Percentiles rank a stretch among this genome's conserved stretches.
phyloP scores from a whole-genome alignment of 306 rosid genomes.

The Parietaria judaica region DNA sequence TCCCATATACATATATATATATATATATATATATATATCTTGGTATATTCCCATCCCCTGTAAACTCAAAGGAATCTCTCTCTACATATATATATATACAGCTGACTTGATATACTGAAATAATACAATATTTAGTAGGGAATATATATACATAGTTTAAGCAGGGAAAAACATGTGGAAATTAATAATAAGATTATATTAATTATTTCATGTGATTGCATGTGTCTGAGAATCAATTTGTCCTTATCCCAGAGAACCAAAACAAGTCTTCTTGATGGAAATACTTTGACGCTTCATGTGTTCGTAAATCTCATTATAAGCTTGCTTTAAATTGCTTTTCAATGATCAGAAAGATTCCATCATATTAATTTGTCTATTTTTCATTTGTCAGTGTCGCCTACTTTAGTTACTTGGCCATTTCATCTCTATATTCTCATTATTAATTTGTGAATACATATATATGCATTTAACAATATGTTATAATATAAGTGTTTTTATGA shows the following conservation, averaged over 20 bases:
- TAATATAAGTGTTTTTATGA: conserved; percentile 2
- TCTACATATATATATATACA: no score
- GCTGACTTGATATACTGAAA: no score
- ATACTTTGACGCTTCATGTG: conserved; percentile 3
- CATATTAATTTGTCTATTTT: conserved; percentile 25
- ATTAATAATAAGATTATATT: neutral
- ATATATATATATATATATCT: no score
- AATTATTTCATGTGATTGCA: conserved; percentile 2
- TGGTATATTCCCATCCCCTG: no score
- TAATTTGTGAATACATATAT: neutral
- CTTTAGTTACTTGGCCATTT: neutral
- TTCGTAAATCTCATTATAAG: neutral
- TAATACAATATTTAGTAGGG: neutral
- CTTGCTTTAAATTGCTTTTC: conserved; percentile 4
- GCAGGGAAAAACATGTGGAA: no score
- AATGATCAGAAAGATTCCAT: conserved; percentile 14
- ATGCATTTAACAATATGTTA: neutral
- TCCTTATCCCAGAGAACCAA: conserved; percentile 26
- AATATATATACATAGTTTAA: neutral
- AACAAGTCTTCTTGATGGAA: conserved; percentile 11
- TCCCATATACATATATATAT: no score
- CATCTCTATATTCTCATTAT: neutral
- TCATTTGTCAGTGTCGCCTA: conserved; percentile 8
- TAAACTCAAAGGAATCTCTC: no score
- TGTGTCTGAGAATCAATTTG: conserved; percentile 24